Percentiles rank a stretch among this genome's conserved stretches.
These are phyloP conservation scores for Arthroderma sp. DNA, from an alignment of 2,329 filamentous ascomycete species.

Conservation along the genomic window DNA sequence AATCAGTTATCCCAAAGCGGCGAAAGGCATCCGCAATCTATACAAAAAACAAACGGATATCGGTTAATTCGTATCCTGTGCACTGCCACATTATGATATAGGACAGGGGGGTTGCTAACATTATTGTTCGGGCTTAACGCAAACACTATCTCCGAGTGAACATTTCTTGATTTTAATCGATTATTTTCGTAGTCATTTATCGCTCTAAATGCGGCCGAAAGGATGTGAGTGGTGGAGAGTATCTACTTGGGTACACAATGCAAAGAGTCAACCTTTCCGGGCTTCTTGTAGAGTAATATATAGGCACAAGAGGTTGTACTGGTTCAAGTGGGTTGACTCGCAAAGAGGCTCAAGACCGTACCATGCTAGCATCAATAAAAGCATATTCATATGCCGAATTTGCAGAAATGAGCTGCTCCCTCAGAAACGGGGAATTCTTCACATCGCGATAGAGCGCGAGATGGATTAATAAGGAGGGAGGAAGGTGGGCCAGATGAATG, in stretches of 20 bases:
- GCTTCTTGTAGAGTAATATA: conserved; percentile 10
- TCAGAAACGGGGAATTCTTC: conserved; percentile 63
- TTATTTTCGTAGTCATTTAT: conserved; percentile 51
- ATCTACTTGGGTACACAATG: conserved; percentile 39
- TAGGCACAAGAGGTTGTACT: not conserved
- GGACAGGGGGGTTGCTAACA: conserved; percentile 35
- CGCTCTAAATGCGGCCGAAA: conserved; percentile 68
- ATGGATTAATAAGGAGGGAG: conserved; percentile 54
- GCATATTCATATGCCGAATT: conserved; percentile 87
- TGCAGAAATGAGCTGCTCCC: conserved; percentile 70
- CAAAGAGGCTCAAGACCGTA: conserved; percentile 31
- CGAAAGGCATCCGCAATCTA: conserved; percentile 89
- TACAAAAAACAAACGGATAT: conserved; percentile 3
- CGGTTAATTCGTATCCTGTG: not conserved
- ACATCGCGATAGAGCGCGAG: conserved; percentile 65
- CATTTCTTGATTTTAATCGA: conserved; percentile 64
- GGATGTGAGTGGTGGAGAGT: conserved; percentile 57
- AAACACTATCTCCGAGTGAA: conserved; percentile 80
- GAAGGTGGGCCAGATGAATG: conserved; percentile 63
- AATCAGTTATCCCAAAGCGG: conserved; percentile 65
- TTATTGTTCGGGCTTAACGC: conserved; percentile 73
- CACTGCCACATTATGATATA: not conserved
- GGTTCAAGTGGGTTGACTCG: too few species aligned
- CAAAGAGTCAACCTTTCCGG: conserved; percentile 1
- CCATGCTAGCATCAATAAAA: conserved; percentile 73